These are phyloP conservation scores for Selenicereus undatus DNA, from an alignment of 148 eudicot species.

Conservation along the genomic window DNA sequence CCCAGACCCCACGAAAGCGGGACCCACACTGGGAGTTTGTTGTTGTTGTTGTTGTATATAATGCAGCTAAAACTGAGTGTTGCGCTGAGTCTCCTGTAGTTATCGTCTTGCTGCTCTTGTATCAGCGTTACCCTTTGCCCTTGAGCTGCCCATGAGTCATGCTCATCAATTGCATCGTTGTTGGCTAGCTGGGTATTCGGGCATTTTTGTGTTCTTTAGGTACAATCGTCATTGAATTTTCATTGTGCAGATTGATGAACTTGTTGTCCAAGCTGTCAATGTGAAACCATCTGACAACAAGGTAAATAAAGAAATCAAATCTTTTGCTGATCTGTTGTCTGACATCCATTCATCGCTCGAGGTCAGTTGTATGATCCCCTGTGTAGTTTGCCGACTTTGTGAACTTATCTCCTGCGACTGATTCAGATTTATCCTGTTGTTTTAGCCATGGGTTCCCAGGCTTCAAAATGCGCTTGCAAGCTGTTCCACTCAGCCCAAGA, in stretches of 20 bases:
- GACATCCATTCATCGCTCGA: slow-evolving; percentile 60
- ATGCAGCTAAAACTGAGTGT: background rate
- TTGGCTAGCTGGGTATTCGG: background rate
- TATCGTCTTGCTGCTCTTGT: background rate
- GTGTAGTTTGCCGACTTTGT: slow-evolving; percentile 3
- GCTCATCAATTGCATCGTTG: background rate
- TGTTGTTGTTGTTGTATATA: too few species aligned
- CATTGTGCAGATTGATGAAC: slow-evolving; percentile 69
- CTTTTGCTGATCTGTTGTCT: slow-evolving; percentile 53
- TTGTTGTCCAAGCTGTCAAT: slow-evolving; percentile 68
- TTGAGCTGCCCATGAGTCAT: background rate
- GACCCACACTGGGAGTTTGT: too few species aligned
- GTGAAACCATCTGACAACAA: slow-evolving; percentile 32
- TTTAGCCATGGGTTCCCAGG: slow-evolving; percentile 81
- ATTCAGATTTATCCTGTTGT: slow-evolving; percentile 15
- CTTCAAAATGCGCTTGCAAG: slow-evolving; percentile 49
- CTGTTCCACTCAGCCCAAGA: slow-evolving; percentile 29
- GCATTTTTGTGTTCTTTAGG: background rate
- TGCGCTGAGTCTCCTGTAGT: background rate
- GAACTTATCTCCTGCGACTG: background rate
- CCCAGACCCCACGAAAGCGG: too few species aligned
- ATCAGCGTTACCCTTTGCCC: background rate
- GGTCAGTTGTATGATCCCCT: slow-evolving; percentile 39
- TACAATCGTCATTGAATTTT: background rate
- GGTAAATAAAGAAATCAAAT: slow-evolving; percentile 46